Evolutionary conservation across 495 filamentous ascomycete genomes (phyloP).

Genomic region (Staphylotrichum tortipilum): DNA sequence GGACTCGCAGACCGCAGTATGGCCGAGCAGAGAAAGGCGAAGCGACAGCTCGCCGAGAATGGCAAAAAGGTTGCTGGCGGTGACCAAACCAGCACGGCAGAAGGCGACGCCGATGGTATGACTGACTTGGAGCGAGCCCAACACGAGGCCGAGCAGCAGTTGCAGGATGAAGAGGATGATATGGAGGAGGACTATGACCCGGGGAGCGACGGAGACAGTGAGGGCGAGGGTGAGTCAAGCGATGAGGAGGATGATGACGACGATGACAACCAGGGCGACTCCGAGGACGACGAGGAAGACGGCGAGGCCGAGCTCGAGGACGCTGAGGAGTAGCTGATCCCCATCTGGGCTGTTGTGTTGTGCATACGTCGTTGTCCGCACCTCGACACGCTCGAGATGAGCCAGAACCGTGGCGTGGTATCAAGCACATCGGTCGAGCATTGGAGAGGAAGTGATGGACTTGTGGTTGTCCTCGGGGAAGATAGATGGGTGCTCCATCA

Average conservation of each 20-base stretch:
- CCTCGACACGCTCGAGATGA: no score
- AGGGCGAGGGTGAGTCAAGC: conserved; percentile 50
- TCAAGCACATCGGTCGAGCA: no score
- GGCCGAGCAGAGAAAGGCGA: conserved; percentile 79
- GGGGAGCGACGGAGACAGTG: conserved; percentile 65
- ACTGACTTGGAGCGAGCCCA: conserved; percentile 47
- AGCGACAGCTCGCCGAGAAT: conserved; percentile 46
- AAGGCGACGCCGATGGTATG: conserved; percentile 52
- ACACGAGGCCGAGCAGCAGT: conserved; percentile 35
- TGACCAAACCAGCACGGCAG: conserved; percentile 51
- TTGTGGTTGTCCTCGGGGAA: no score
- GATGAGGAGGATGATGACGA: conserved; percentile 46
- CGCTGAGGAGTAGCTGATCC: conserved; percentile 10
- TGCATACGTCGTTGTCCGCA: no score
- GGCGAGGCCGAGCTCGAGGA: conserved; percentile 15
- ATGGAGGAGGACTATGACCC: conserved; percentile 87
- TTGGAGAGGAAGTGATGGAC: no score
- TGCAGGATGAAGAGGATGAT: conserved; percentile 69
- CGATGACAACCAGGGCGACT: conserved; percentile 40
- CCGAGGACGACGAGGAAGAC: conserved; percentile 36
- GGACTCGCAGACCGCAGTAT: conserved; percentile 83
- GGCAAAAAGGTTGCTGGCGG: conserved; percentile 41
- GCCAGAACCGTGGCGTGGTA: no score
- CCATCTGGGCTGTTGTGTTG: no score
- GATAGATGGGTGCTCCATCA: no score